phyloP scores from a whole-genome alignment of 208 protist genomes.

The Trypanosoma mega region DNA sequence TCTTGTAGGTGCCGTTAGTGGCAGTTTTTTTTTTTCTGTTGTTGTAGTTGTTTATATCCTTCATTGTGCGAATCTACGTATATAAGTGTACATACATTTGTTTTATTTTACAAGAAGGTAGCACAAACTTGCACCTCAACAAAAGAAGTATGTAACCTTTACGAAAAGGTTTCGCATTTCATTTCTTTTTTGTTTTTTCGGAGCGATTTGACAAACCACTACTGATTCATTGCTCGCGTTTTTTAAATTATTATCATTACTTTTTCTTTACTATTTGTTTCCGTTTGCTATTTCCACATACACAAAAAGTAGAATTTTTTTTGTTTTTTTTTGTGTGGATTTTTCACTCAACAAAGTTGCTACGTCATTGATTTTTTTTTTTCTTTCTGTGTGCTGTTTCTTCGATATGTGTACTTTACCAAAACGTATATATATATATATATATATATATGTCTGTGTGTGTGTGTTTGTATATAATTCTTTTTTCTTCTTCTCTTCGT shows the following conservation, averaged over 20 bases:
- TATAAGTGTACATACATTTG: not conserved
- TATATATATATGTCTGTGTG: slow-evolving; percentile 15
- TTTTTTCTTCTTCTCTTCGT: not conserved
- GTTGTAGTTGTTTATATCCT: not conserved
- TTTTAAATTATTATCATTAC: not conserved
- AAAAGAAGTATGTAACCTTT: too few relatives aligned
- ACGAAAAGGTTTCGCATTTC: too few relatives aligned
- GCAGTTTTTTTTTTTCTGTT: not conserved
- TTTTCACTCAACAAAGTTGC: not conserved
- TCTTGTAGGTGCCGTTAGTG: too few relatives aligned
- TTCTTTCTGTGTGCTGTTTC: slow-evolving; percentile 12
- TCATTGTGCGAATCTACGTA: not conserved
- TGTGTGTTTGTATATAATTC: slow-evolving; percentile 5
- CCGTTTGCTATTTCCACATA: not conserved
- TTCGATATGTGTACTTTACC: slow-evolving; percentile 24
- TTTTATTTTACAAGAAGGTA: not conserved
- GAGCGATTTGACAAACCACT: too few relatives aligned
- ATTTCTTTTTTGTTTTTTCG: too few relatives aligned
- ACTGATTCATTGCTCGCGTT: not conserved
- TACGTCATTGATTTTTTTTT: slow-evolving; percentile 4
- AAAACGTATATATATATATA: too few relatives aligned
- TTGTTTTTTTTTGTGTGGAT: slow-evolving; percentile 4
- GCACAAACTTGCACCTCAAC: too few relatives aligned
- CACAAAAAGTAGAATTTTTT: not conserved
- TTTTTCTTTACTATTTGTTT: slow-evolving; percentile 19